Evolutionary conservation across 2,329 filamentous ascomycete genomes (phyloP).

Genomic region (Blastomyces gilchristii): DNA sequence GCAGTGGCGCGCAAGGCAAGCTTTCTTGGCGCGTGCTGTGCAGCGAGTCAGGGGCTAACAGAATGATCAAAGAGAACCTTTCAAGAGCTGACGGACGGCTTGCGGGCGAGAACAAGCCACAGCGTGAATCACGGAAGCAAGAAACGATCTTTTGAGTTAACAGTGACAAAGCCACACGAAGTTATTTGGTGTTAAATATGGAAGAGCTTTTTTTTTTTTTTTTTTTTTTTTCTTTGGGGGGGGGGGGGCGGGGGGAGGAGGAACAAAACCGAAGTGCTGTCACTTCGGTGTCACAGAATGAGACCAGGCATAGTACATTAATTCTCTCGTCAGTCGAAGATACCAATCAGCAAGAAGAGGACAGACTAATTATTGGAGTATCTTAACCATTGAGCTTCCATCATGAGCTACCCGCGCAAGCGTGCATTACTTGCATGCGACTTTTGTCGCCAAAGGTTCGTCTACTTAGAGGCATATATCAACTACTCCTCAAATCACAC

Average conservation of each 20-base stretch:
- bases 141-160: neutral
- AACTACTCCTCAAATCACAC: neutral
- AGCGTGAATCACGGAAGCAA: neutral
- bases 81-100: too few relatives aligned
- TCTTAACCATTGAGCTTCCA: neutral
- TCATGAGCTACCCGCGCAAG: constrained; percentile 11
- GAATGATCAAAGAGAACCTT: too few relatives aligned
- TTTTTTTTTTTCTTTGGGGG: too few relatives aligned
- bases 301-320: too few relatives aligned
- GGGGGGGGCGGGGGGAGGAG: too few relatives aligned
- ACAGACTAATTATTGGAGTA: neutral
- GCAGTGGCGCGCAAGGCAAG: neutral
- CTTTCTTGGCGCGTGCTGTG: neutral
- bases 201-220: too few relatives aligned
- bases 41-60: neutral
- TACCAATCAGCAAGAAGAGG: neutral
- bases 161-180: neutral
- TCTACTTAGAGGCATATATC: neutral
- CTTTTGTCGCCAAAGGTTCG: constrained; percentile 13
- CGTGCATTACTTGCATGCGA: constrained; percentile 12
- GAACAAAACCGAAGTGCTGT: too few relatives aligned
- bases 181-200: neutral
- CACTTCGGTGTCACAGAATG: too few relatives aligned
- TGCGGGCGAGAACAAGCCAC: neutral
- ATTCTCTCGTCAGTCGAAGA: neutral